Evolutionary conservation across 2,329 filamentous ascomycete species (phyloP), one percentile per base, ranked within the genome.

Genomic region (Calonectria ilicicola): DNA sequence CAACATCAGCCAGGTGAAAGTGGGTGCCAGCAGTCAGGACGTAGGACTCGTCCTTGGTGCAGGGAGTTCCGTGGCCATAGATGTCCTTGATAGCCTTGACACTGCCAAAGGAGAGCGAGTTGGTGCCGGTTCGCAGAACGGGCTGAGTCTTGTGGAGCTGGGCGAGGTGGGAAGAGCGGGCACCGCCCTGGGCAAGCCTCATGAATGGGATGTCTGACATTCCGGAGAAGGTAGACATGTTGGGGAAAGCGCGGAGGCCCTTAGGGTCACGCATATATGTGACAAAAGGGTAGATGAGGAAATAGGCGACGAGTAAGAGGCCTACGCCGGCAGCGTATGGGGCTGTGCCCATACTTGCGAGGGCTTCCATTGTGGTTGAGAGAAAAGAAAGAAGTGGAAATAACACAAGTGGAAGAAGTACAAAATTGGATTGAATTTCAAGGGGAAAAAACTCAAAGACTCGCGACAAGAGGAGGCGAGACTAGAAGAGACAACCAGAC

Each of bases 1-100:
- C 77, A 6, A 88, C 87, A 77, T 90, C 88, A 32, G 87, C 87
- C 2, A 90, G 84, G 70, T 90, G 85, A 72, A 81, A 86, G 76
- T 90, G 88, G 0, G 85, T 84, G 3, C 88, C 88, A 0, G 87
- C 82, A 0, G 84, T 82, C 9, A 86, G 74, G 8, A 80, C 68
- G 74, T 90, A 90, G 12, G 84, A 85, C 2, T 80, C 80, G 42
- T 89, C 88, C 73, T 90, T 90, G 46, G 80, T 83, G 75, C 87
- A 89, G 32, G 84, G 84, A 0, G 88, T 86, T 63, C 85, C 86
- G 74, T 89, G 87, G 29, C 80, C 79, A 60, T 86, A 74, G 84
- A 90, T 67, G 85, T 79, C 75, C 44, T 78, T 79, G 47, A 80
- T 76, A 7, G 78, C 80, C 21, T 75, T 68, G 2, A 74, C 75